Conservation (phyloP, 768 basidiomycete species). For the Suillus lakei region DNA sequence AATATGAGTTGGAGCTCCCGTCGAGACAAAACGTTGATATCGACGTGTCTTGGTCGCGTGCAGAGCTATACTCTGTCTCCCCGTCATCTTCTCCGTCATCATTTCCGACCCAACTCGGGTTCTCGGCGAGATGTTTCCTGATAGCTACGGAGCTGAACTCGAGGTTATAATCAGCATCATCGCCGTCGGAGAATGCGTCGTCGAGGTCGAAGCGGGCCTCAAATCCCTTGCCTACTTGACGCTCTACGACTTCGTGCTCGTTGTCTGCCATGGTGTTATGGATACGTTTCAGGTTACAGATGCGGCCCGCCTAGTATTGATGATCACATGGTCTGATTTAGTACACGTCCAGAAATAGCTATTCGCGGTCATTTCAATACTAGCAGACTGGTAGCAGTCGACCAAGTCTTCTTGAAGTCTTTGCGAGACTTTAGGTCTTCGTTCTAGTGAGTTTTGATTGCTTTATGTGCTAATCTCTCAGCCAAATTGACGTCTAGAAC, state of each 20-base stretch:
- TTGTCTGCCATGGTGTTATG: slow-evolving; percentile 19
- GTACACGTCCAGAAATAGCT: not conserved
- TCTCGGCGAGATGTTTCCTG: slow-evolving; percentile 63
- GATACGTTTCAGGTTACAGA: not conserved
- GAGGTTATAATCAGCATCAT: slow-evolving; percentile 51
- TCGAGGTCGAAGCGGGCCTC: slow-evolving; percentile 49
- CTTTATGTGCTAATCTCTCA: not conserved
- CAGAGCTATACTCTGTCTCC: slow-evolving; percentile 38
- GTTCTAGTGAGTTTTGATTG: not conserved
- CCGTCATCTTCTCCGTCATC: slow-evolving; percentile 31
- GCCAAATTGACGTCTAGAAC: slow-evolving; percentile 2
- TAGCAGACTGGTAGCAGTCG: too few relatives aligned
- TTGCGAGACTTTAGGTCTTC: not conserved
- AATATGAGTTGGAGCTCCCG: slow-evolving; percentile 29
- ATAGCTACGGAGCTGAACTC: slow-evolving; percentile 66
- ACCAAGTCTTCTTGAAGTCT: too few relatives aligned
- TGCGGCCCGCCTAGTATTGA: not conserved
- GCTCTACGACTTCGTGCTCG: slow-evolving; percentile 18
- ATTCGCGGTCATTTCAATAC: too few relatives aligned
- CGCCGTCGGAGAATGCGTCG: slow-evolving; percentile 70
- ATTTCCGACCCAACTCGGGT: slow-evolving; percentile 42
- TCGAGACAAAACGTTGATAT: slow-evolving; percentile 66
- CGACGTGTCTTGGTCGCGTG: slow-evolving; percentile 46
- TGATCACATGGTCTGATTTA: not conserved
- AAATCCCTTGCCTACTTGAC: slow-evolving; percentile 30